A percentile compares a stretch with the other conserved stretches of the same genome.
Evolutionary conservation across 2,329 filamentous ascomycete species (phyloP).

Genomic region (Colletotrichum liriopes): DNA sequence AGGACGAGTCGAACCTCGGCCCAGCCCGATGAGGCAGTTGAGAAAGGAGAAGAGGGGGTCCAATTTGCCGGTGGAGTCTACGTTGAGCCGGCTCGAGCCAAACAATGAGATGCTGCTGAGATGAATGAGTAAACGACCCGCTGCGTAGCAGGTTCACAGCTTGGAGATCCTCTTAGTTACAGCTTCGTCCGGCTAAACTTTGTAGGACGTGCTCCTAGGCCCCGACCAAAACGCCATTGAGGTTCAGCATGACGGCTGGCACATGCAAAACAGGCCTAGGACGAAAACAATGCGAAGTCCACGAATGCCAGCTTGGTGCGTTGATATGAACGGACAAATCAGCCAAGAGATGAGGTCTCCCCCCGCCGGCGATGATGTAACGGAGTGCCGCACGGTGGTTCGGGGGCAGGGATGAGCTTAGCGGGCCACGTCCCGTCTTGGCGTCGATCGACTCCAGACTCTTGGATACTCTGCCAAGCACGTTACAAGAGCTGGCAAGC

Average conservation of each 20-base stretch:
- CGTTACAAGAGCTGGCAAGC: conserved; percentile 1
- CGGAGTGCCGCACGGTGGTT: conserved; percentile 34
- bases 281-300: background rate
- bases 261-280: conserved; percentile 13
- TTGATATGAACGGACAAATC: conserved; percentile 14
- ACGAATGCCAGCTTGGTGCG: background rate
- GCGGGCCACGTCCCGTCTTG: conserved; percentile 40
- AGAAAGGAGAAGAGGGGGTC: background rate
- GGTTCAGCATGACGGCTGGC: conserved; percentile 4
- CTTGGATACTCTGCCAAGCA: conserved; percentile 38
- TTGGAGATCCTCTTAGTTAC: background rate
- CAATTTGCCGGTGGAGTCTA: conserved; percentile 13
- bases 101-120: background rate
- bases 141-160: background rate
- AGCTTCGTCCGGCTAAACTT: conserved; percentile 11
- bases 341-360: conserved; percentile 28
- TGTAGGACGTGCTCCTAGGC: background rate
- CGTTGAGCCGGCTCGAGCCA: conserved; percentile 2
- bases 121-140: background rate
- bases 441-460: conserved; percentile 41
- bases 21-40: conserved; percentile 40
- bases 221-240: background rate
- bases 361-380: conserved; percentile 41
- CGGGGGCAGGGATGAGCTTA: conserved; percentile 40
- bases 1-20: conserved; percentile 7